Percentiles rank a stretch among this genome's conserved stretches.
Evolutionary conservation across 23 red algal species (phyloP).

Genomic region (Gracilaria caudata): DNA sequence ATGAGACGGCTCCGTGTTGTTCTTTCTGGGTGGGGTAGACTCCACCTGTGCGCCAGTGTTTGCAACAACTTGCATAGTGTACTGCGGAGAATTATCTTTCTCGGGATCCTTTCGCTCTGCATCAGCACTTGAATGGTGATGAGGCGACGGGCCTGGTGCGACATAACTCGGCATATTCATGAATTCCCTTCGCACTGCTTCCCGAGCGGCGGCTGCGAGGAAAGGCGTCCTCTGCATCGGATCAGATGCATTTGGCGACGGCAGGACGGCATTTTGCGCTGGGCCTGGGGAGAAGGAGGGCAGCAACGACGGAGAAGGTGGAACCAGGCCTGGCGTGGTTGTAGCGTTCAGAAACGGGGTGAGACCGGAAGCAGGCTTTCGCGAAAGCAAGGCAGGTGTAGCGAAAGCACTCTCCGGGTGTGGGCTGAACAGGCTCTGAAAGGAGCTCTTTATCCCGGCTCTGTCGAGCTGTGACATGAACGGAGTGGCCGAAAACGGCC

Average conservation of each 20-base stretch:
- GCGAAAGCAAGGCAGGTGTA: conserved; percentile 23
- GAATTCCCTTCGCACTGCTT: conserved; percentile 56
- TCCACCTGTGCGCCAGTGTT: conserved; percentile 1
- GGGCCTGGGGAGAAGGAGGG: not conserved
- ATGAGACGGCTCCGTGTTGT: not conserved
- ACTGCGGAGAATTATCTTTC: not conserved
- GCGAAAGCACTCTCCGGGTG: conserved; percentile 5
- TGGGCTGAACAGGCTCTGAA: conserved; percentile 67
- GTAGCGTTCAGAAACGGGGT: conserved; percentile 52
- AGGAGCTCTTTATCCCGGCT: conserved; percentile 69
- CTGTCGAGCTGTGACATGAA: conserved; percentile 37
- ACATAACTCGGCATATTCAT: conserved; percentile 70
- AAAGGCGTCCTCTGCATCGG: not conserved
- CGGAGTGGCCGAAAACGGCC: not conserved
- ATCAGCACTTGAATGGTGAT: not conserved
- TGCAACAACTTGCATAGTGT: conserved; percentile 25
- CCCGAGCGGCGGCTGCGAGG: not conserved
- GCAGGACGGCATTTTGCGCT: not conserved
- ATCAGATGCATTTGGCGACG: not conserved
- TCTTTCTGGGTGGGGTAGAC: not conserved
- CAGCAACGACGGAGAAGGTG: not conserved
- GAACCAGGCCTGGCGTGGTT: conserved; percentile 31
- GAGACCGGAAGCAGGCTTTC: conserved; percentile 21
- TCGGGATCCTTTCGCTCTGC: conserved; percentile 13
- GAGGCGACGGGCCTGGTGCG: not conserved